Base-by-base conservation (phyloP, 2,329 filamentous ascomycete species). In the Catunica adiposa region DNA sequence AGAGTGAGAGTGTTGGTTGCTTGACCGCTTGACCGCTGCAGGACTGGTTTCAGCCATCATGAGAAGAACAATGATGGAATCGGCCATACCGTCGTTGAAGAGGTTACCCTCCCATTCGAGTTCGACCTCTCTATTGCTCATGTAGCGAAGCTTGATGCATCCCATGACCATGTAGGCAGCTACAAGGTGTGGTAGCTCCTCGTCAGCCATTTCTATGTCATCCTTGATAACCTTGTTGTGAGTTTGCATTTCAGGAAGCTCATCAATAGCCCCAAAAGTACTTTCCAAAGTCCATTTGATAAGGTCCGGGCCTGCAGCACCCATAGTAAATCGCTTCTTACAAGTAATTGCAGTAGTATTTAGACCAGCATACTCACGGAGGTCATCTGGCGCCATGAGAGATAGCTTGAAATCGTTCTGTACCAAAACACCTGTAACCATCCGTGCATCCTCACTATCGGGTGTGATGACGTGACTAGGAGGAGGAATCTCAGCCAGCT, bases 371-470 rank as follows among this genome's bases (percentile, higher is more conserved):
- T 95, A 98, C 68, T 98, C 92, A 59, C 89, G 83, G 34, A 98
- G 74, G 66, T 98, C 92, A 63, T 97, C 92, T 0, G 92, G 89
- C 0, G 89, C 89, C 90, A 98, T 97, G 34, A 98, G 75, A 0
- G 86, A 94, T 65, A 98, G 80, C 67, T 97, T 95, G 69, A 98
- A 97, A 66, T 96, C 92, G 66, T 94, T 97, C 62, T 97, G 90
- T 6, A 98, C 89, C 15, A 98, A 75, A 0, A 98, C 92, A 26
- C 92, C 92, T 0, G 84, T 86, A 62, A 98, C 79, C 46, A 97
- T 73, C 22, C 62, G 57, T 0, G 66, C 66, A 29, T 68, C 63
- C 23, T 64, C 66, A 47, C 65, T 64, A 9, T 62, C 61, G n/a
- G 63, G 51, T 1, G 63, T 59, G 5, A 61, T 61, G 22, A 68